Evolutionary conservation across 1,139 yeast species (phyloP).

Genomic region (Torulaspora pretoriensis): DNA sequence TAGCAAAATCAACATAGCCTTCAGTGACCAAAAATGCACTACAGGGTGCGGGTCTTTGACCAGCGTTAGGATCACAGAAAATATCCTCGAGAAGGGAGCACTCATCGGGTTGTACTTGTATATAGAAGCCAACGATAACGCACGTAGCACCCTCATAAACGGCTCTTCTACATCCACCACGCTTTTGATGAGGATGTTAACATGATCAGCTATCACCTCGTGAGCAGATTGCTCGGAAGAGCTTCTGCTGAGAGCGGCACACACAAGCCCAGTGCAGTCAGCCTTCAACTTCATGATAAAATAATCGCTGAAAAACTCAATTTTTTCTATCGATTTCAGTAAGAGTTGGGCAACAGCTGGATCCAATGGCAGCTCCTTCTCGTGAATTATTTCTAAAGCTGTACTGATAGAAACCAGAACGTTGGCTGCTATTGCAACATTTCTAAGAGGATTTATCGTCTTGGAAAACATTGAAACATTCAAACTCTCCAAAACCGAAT

Average conservation of each 20-base stretch:
- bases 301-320: constrained; percentile 39
- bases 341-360: constrained; percentile 48
- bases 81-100: constrained; percentile 43
- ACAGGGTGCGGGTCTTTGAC: constrained; percentile 79
- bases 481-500: constrained; percentile 76
- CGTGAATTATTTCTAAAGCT: constrained; percentile 39
- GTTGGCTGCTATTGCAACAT: constrained; percentile 56
- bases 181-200: constrained; percentile 53
- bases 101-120: constrained; percentile 48
- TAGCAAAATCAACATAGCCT: constrained; percentile 54
- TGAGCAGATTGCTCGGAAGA: constrained; percentile 10
- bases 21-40: constrained; percentile 69
- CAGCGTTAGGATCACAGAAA: constrained; percentile 57
- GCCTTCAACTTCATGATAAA: constrained; percentile 52
- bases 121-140: constrained; percentile 58
- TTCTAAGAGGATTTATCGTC: constrained; percentile 38
- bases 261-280: constrained; percentile 61
- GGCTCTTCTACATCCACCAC: constrained; percentile 63
- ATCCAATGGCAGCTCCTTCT: constrained; percentile 37
- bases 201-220: constrained; percentile 42
- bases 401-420: constrained; percentile 61
- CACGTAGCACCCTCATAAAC: constrained; percentile 57
- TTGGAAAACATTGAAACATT: constrained; percentile 49
- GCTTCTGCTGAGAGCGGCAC: constrained; percentile 39
- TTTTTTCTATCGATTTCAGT: constrained; percentile 53